phyloP scores from a whole-genome alignment of 176 grass and related monocot genomes.

The Poa pratensis region DNA sequence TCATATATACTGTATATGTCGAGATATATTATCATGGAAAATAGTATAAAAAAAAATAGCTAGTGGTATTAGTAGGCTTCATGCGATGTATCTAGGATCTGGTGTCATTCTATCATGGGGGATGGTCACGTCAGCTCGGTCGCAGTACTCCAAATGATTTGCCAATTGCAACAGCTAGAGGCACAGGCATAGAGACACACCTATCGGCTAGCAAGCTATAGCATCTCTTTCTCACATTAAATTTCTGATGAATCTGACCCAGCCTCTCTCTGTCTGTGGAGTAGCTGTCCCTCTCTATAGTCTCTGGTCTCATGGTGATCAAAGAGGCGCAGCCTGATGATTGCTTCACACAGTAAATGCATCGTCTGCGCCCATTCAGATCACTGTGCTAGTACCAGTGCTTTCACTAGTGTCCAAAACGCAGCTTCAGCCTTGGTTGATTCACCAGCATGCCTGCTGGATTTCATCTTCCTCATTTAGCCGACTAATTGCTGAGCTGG shows the following conservation, averaged over 20 bases:
- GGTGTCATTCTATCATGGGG: constrained; percentile 9
- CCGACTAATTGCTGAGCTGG: not conserved
- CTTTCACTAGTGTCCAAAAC: constrained; percentile 28
- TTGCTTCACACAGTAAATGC: constrained; percentile 47
- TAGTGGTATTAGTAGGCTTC: constrained; percentile 1
- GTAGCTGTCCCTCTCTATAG: not conserved
- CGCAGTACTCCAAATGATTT: constrained; percentile 41
- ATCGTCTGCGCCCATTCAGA: constrained; percentile 38
- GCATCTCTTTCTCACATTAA: constrained; percentile 26
- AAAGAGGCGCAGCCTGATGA: constrained; percentile 12
- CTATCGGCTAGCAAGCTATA: not conserved
- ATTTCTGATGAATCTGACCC: constrained; percentile 35
- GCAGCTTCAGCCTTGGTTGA: not conserved
- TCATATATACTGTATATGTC: not conserved
- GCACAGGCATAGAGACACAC: not conserved
- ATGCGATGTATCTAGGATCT: constrained; percentile 8
- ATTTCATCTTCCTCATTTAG: constrained; percentile 13
- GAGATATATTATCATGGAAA: not conserved
- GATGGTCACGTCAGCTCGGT: constrained; percentile 45
- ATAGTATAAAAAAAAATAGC: not conserved
- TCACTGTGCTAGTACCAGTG: constrained; percentile 42
- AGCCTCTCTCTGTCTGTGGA: not conserved
- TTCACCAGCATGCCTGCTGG: not conserved
- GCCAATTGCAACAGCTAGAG: constrained; percentile 27
- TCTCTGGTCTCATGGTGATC: not conserved